Percentiles rank a stretch among this genome's conserved stretches.
phyloP scores from a whole-genome alignment of 139 green algal species.

The Mychonastes homosphaera region DNA sequence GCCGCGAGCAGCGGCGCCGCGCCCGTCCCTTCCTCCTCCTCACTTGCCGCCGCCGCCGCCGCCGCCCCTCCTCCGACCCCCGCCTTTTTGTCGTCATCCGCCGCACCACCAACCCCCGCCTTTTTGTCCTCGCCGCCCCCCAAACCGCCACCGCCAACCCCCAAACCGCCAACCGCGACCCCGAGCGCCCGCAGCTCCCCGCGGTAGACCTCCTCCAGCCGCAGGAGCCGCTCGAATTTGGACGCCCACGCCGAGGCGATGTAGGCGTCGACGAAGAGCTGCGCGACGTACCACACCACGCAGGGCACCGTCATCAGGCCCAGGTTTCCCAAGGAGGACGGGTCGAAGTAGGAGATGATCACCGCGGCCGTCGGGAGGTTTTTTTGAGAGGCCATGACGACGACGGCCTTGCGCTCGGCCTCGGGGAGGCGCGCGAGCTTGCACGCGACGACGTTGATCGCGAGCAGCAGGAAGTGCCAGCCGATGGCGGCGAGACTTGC shows the following conservation, averaged over 20 bases:
- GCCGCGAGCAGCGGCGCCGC: too few species aligned
- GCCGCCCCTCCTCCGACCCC: too few species aligned
- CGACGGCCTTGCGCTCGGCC: slow-evolving; percentile 37
- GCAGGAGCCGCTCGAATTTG: slow-evolving; percentile 36
- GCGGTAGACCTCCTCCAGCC: slow-evolving; percentile 26
- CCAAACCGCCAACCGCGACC: not conserved
- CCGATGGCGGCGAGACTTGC: slow-evolving; percentile 22
- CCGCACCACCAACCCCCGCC: too few species aligned
- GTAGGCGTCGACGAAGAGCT: slow-evolving; percentile 60
- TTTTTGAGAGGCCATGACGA: slow-evolving; percentile 55
- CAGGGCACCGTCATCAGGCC: slow-evolving; percentile 66
- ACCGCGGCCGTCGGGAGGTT: slow-evolving; percentile 34
- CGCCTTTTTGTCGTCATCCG: too few species aligned
- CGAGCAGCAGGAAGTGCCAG: slow-evolving; percentile 48
- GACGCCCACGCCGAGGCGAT: slow-evolving; percentile 36
- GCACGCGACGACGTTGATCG: slow-evolving; percentile 35
- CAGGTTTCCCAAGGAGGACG: slow-evolving; percentile 26
- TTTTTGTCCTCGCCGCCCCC: too few species aligned
- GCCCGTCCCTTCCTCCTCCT: too few species aligned
- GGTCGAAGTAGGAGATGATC: slow-evolving; percentile 30
- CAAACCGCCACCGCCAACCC: too few species aligned
- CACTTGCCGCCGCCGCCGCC: too few species aligned
- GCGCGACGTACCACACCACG: slow-evolving; percentile 64
- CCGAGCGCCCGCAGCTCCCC: slow-evolving; percentile 23
- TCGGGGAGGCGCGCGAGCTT: slow-evolving; percentile 32